A percentile compares a stretch with the other conserved stretches of the same genome.
Evolutionary conservation across 2,329 filamentous ascomycete species (phyloP).

Genomic region (Westerdykella sp.): DNA sequence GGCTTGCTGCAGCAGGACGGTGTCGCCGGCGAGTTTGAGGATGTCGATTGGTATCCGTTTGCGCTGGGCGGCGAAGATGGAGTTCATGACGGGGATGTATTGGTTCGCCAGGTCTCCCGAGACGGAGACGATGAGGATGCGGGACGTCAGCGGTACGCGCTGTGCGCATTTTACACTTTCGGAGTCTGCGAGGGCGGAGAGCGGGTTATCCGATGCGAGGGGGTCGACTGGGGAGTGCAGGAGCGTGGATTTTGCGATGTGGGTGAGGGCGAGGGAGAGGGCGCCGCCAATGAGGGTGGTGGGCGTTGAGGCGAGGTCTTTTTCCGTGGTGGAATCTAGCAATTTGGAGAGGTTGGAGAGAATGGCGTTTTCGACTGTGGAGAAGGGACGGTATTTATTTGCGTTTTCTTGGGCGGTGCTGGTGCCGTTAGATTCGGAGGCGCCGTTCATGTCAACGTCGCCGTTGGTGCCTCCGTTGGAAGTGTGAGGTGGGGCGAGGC

Average conservation of each 20-base stretch:
- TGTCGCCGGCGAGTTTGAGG: conserved; percentile 74
- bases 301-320: conserved; percentile 59
- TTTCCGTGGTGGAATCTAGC: conserved; percentile 58
- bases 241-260: conserved; percentile 79
- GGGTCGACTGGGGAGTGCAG: conserved; percentile 33
- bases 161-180: conserved; percentile 26
- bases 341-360: conserved; percentile 67
- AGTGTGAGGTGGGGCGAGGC: conserved; percentile 10
- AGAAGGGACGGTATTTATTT: conserved; percentile 93
- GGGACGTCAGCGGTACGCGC: conserved; percentile 57
- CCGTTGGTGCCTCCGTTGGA: conserved; percentile 18
- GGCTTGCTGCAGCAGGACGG: conserved; percentile 92
- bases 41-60: conserved; percentile 88
- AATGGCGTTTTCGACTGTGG: conserved; percentile 76
- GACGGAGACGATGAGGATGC: conserved; percentile 85
- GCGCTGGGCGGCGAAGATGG: conserved; percentile 90
- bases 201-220: conserved; percentile 43
- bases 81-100: conserved; percentile 98
- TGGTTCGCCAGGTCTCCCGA: conserved; percentile 80
- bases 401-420: conserved; percentile 42
- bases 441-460: conserved; percentile 23
- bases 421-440: conserved; percentile 5
- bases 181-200: conserved; percentile 42
- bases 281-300: conserved; percentile 89
- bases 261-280: conserved; percentile 77